Evolutionary conservation across 768 basidiomycete genomes (phyloP).

Genomic region (Lentinus tigrinus): DNA sequence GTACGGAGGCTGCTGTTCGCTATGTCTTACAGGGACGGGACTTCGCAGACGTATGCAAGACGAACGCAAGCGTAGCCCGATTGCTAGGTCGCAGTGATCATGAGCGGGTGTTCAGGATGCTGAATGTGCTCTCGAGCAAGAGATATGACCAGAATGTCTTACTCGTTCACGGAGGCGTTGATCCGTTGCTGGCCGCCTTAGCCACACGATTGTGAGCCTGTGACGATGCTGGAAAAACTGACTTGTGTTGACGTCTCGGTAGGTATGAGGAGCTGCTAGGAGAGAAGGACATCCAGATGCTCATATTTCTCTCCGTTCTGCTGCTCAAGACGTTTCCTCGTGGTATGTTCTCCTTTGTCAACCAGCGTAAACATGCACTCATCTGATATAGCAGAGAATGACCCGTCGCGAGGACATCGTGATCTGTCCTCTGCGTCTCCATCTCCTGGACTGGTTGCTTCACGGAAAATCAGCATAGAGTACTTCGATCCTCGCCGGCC

Average conservation of each 20-base stretch:
- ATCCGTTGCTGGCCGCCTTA: constrained; percentile 22
- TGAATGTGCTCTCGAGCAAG: constrained; percentile 47
- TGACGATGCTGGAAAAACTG: background rate
- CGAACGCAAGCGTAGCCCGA: constrained; percentile 61
- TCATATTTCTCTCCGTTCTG: constrained; percentile 74
- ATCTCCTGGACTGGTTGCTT: background rate
- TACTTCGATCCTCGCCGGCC: constrained; percentile 52
- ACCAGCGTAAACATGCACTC: background rate
- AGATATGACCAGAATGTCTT: background rate
- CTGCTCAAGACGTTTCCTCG: constrained; percentile 38
- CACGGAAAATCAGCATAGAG: constrained; percentile 41
- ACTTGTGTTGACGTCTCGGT: background rate
- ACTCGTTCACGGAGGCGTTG: background rate
- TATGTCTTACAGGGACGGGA: constrained; percentile 51
- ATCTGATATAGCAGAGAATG: background rate
- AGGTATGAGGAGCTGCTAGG: constrained; percentile 45
- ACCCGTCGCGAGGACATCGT: background rate
- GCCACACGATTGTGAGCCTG: constrained; percentile 28
- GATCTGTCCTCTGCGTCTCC: constrained; percentile 4
- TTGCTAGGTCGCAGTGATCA: constrained; percentile 64
- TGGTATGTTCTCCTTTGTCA: constrained; percentile 7
- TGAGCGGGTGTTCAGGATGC: constrained; percentile 61
- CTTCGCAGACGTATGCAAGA: constrained; percentile 49
- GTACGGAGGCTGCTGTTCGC: constrained; percentile 56
- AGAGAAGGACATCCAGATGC: constrained; percentile 74